These are phyloP conservation scores for Talaromyces thailandensis DNA, from an alignment of 495 filamentous ascomycete species.

Conservation along the genomic window DNA sequence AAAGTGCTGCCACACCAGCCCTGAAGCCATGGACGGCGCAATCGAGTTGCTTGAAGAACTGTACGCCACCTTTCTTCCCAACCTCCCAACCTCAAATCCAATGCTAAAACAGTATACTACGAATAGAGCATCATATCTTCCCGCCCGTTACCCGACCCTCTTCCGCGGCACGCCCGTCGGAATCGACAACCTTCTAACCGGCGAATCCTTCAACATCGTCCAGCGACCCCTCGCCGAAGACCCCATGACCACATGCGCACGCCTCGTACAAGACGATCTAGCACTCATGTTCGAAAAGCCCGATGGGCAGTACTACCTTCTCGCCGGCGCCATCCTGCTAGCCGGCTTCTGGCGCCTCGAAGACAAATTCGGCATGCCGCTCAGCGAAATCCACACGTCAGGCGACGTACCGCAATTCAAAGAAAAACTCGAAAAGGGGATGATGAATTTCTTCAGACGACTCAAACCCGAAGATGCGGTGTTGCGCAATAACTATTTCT, in stretches of 20 bases:
- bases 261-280: slow-evolving; percentile 77
- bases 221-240: slow-evolving; percentile 65
- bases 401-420: slow-evolving; percentile 73
- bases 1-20: slow-evolving; percentile 63
- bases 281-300: slow-evolving; percentile 75
- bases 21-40: slow-evolving; percentile 67
- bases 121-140: slow-evolving; percentile 54
- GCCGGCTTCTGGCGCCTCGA: slow-evolving; percentile 81
- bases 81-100: background rate
- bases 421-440: slow-evolving; percentile 72
- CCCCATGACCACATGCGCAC: slow-evolving; percentile 67
- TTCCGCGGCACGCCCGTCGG: slow-evolving; percentile 57
- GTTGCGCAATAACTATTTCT: slow-evolving; percentile 64
- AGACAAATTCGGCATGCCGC: slow-evolving; percentile 78
- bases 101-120: background rate
- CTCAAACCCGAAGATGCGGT: slow-evolving; percentile 58
- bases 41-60: slow-evolving; percentile 76
- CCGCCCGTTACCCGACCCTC: slow-evolving; percentile 69
- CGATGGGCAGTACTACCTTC: slow-evolving; percentile 78
- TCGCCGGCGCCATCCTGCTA: slow-evolving; percentile 71
- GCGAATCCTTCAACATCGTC: slow-evolving; percentile 63
- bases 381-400: slow-evolving; percentile 76
- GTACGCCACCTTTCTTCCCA: slow-evolving; percentile 13
- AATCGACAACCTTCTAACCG: slow-evolving; percentile 62
- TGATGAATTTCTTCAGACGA: slow-evolving; percentile 70